phyloP scores from a whole-genome alignment of 257 asterid genomes.

The Echium plantagineum region DNA sequence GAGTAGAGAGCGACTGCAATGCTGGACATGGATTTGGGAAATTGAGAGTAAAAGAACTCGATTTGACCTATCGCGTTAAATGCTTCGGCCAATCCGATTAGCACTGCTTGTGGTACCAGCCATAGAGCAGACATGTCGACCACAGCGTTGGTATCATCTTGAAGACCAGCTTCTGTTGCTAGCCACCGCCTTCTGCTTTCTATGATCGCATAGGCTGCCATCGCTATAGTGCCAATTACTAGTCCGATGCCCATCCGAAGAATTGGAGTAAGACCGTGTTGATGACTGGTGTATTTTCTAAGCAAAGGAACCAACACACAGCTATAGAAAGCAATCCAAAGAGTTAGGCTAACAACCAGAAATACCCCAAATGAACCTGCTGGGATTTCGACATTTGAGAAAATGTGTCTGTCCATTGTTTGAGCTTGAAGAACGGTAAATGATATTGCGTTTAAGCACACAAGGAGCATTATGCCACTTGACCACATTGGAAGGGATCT shows the following conservation, averaged over 20 bases:
- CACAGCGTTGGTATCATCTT: conserved; percentile 6
- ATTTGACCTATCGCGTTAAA: conserved; percentile 11
- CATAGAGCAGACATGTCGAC: conserved; percentile 18
- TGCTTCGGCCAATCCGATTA: conserved; percentile 15
- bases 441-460: neutral
- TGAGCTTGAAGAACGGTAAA: conserved; percentile 12
- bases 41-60: conserved; percentile 15
- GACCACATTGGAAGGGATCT: conserved; percentile 15
- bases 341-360: neutral
- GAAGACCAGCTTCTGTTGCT: conserved; percentile 9
- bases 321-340: conserved; percentile 12
- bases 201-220: conserved; percentile 12
- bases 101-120: conserved; percentile 12
- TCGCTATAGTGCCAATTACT: conserved; percentile 5
- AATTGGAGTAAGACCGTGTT: conserved; percentile 10
- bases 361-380: conserved; percentile 16
- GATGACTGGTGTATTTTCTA: neutral
- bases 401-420: conserved; percentile 12
- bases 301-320: conserved; percentile 12
- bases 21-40: conserved; percentile 18
- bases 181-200: conserved; percentile 9
- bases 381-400: conserved; percentile 12
- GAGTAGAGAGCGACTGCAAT: conserved; percentile 12
- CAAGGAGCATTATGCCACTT: conserved; percentile 5
- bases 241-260: conserved; percentile 15